Percentiles rank a stretch among this genome's conserved stretches.
Conservation (phyloP, 768 basidiomycete genomes). For the Hydnomerulius pinastri region DNA sequence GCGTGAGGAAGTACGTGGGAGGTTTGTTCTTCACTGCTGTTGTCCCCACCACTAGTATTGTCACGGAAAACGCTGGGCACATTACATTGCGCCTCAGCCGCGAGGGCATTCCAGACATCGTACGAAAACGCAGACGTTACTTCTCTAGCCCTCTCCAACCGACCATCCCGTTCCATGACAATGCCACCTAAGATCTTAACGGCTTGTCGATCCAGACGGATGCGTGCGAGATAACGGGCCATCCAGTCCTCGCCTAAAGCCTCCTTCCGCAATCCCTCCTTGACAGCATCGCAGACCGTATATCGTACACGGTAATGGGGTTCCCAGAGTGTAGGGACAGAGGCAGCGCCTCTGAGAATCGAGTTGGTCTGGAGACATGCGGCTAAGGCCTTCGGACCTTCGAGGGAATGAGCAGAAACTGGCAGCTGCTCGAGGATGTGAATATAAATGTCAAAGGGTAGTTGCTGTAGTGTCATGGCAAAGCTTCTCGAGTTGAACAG, state of each 20-base stretch:
- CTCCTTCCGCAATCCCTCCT: constrained; percentile 38
- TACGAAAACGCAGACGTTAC: constrained; percentile 43
- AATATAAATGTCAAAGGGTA: constrained; percentile 39
- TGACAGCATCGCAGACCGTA: constrained; percentile 37
- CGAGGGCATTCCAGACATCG: constrained; percentile 59
- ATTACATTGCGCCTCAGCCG: constrained; percentile 38
- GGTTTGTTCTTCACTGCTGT: constrained; percentile 3
- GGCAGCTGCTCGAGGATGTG: constrained; percentile 39
- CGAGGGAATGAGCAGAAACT: constrained; percentile 18
- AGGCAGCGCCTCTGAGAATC: constrained; percentile 47
- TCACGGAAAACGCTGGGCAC: constrained; percentile 33
- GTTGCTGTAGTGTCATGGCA: constrained; percentile 20
- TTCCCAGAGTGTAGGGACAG: constrained; percentile 48
- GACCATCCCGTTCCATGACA: constrained; percentile 35
- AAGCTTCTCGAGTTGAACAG: background rate
- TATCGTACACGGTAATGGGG: constrained; percentile 54
- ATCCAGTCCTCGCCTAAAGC: constrained; percentile 43
- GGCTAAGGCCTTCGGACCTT: constrained; percentile 36
- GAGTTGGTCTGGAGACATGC: constrained; percentile 42
- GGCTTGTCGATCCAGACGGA: constrained; percentile 45
- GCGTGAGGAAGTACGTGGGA: constrained; percentile 27
- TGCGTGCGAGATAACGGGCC: constrained; percentile 45
- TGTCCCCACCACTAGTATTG: constrained; percentile 12
- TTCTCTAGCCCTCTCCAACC: constrained; percentile 41
- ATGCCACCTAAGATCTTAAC: constrained; percentile 44